Evolutionary conservation across 345 rosid genomes (phyloP), one percentile per base, ranked within the genome.

Genomic region (Sisymbrium irio): DNA sequence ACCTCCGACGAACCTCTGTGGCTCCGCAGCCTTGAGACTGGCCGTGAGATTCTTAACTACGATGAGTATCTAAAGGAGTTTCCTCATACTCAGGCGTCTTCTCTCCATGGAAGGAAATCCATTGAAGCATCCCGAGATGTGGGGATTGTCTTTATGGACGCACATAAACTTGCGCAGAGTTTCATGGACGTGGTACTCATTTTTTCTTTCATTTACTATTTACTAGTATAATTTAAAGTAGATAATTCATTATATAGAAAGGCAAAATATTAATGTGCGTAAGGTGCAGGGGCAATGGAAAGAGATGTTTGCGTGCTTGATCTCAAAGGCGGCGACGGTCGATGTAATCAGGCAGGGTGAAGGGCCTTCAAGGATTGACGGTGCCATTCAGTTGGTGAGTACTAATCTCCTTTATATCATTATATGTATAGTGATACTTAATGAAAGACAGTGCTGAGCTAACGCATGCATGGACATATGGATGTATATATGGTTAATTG

Each of bases 271-370:
- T 46, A 45, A 55, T 30, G 20, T 55, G 49, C 30, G 30, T 51
- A 37, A 20, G 7, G 7, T 73, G 78, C 46, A 94, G 99, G 88
- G 83, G 81, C 96, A 86, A 72, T 95, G 99, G 99, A 95, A 83
- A 79, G 97, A 93, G 77, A 88, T 87, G 97, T 95, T 95, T 80
- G 92, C 99, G n/a, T 80, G 92, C 80, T 77, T 95, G 77, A 76
- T 95, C 67, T 87, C 99, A 41, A 95, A 95, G 82, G 97, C 96
- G 9, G 94, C 87, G 0, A 87, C 88, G 0, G 91, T 92, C 20
- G 97, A 90, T 82, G 88, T 90, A 17, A 84, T 95, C 47, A 64
- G 86, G 81, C 82, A 72, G 22, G 99, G 97, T 2, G 98, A 95
- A 80, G 97, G 92, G 39, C 82, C 90, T 14, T 84, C 75, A 17